Conservation (phyloP, 192 early-diverging fungal species). For the Umbelopsis ramanniana region DNA sequence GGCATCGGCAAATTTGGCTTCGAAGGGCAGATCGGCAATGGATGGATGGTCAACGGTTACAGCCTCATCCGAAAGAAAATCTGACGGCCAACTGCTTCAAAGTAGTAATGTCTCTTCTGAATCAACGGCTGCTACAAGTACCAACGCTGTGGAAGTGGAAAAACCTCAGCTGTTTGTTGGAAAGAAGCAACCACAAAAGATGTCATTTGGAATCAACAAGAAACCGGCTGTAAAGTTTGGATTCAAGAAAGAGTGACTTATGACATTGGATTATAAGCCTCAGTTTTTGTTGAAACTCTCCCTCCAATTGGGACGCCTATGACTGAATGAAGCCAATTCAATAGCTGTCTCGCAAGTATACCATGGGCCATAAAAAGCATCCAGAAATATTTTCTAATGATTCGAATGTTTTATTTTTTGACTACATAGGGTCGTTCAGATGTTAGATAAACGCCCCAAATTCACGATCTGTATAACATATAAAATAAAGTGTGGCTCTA, state of each 20-base stretch:
- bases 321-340: too few relatives aligned
- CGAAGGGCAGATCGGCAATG: too few relatives aligned
- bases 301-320: too few relatives aligned
- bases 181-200: constrained; percentile 22
- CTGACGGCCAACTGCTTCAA: background rate
- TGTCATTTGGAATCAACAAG: constrained; percentile 34
- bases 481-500: too few relatives aligned
- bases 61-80: background rate
- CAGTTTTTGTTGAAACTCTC: too few relatives aligned
- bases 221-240: constrained; percentile 28
- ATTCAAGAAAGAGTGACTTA: constrained; percentile 28
- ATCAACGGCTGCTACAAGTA: background rate
- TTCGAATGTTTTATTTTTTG: background rate
- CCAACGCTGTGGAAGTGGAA: background rate
- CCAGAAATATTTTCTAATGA: too few relatives aligned
- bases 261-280: background rate
- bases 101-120: background rate
- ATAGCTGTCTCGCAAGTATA: too few relatives aligned
- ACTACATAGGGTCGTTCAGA: too few relatives aligned
- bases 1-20: too few relatives aligned
- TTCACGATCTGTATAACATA: background rate
- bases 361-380: too few relatives aligned
- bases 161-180: background rate
- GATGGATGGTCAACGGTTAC: constrained; percentile 18
- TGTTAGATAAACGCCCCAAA: too few relatives aligned